Conservation (phyloP, 2,329 filamentous ascomycete species). For the Incumbomyces lentus region DNA sequence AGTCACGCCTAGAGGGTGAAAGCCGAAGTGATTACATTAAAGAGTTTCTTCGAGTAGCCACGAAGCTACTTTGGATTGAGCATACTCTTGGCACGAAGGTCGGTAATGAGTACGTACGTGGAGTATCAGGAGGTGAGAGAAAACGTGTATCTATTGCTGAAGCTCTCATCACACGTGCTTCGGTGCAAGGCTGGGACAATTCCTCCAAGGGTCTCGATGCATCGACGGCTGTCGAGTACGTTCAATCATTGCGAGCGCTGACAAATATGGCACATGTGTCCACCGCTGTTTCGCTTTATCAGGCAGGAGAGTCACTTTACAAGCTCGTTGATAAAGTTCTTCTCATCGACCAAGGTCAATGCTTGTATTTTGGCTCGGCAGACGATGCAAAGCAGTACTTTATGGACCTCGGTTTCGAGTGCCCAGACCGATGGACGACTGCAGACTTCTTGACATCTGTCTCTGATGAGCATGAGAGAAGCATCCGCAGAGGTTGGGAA, state of each 20-base stretch:
- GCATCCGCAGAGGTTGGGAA: slow-evolving; percentile 47
- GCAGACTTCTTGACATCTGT: slow-evolving; percentile 71
- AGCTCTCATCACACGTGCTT: slow-evolving; percentile 57
- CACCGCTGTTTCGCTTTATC: slow-evolving; percentile 60
- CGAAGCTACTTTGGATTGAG: slow-evolving; percentile 61
- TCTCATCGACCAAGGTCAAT: slow-evolving; percentile 57
- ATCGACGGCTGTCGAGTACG: slow-evolving; percentile 63
- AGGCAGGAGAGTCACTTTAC: slow-evolving; percentile 47
- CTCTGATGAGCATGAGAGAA: slow-evolving; percentile 51
- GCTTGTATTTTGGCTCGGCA: slow-evolving; percentile 60
- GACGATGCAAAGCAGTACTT: slow-evolving; percentile 59
- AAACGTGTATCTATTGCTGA: slow-evolving; percentile 46
- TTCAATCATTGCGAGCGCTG: slow-evolving; percentile 53
- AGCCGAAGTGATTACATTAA: slow-evolving; percentile 49
- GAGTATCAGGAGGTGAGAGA: slow-evolving; percentile 59
- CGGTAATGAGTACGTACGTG: slow-evolving; percentile 63
- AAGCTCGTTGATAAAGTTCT: slow-evolving; percentile 58
- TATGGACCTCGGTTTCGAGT: slow-evolving; percentile 59
- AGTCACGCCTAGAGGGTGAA: slow-evolving; percentile 51
- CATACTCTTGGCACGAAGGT: slow-evolving; percentile 65
- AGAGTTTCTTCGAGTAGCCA: slow-evolving; percentile 56
- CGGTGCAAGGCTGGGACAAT: slow-evolving; percentile 68
- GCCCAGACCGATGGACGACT: slow-evolving; percentile 60
- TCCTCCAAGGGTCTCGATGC: slow-evolving; percentile 64
- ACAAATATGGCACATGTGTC: slow-evolving; percentile 55